A percentile compares a stretch with the other conserved stretches of the same genome.
phyloP scores from a whole-genome alignment of 1,139 yeast genomes.

The Saccharomyces hybrid region DNA sequence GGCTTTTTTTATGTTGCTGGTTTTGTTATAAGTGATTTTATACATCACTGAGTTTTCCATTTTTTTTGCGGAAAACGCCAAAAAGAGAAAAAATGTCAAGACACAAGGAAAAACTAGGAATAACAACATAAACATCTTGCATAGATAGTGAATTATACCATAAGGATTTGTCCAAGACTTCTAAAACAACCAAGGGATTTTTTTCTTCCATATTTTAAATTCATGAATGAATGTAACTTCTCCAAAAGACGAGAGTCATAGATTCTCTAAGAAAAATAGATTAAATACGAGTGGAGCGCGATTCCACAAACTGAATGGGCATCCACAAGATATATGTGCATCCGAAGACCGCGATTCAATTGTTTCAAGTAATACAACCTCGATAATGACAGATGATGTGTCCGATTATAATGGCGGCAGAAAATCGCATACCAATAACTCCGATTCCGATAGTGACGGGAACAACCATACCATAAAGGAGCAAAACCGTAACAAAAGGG shows the following conservation, averaged over 20 bases:
- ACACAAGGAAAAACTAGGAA: neutral
- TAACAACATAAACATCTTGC: neutral
- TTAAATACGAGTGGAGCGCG: neutral
- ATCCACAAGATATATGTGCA: neutral
- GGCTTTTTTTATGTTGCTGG: too few relatives aligned
- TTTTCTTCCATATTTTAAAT: neutral
- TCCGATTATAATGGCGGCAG: conserved; percentile 1
- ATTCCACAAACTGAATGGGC: neutral
- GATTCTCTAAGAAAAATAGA: neutral
- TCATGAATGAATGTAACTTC: conserved; percentile 1
- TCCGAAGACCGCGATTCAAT: conserved; percentile 3
- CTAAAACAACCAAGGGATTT: neutral
- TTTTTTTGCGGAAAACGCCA: neutral
- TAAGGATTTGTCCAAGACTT: too few relatives aligned
- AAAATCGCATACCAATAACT: conserved; percentile 7
- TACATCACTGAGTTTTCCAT: neutral
- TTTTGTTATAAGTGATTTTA: too few relatives aligned
- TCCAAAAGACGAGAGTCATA: neutral
- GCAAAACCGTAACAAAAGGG: neutral
- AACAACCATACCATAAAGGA: neutral
- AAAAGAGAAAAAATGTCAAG: neutral
- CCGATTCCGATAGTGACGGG: neutral
- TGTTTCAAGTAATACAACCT: conserved; percentile 20
- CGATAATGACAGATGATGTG: conserved; percentile 11
- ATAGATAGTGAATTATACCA: too few relatives aligned